Evolutionary conservation across 768 basidiomycete species (phyloP).

Genomic region (Lepiota subincarnata): DNA sequence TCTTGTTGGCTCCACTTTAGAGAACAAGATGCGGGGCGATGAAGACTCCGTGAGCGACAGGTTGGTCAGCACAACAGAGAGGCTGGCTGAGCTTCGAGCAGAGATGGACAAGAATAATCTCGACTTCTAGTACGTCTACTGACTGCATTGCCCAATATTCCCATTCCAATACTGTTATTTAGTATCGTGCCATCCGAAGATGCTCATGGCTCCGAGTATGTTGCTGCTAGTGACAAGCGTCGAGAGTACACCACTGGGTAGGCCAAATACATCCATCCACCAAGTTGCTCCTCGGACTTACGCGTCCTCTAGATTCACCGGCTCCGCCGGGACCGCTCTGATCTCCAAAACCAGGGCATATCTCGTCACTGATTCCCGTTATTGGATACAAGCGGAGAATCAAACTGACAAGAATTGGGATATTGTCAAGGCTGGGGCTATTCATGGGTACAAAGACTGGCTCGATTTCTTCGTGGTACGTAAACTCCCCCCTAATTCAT

Average conservation of each 20-base stretch:
- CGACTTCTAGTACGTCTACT: conserved; percentile 66
- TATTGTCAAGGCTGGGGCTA: conserved; percentile 52
- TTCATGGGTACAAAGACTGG: conserved; percentile 75
- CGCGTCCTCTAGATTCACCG: conserved; percentile 22
- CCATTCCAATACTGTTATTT: conserved; percentile 10
- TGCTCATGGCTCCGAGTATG: conserved; percentile 81
- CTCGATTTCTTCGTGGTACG: conserved; percentile 43
- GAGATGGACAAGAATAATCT: conserved; percentile 64
- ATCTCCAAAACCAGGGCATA: conserved; percentile 66
- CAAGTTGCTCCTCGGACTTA: conserved; percentile 3
- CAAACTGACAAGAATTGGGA: conserved; percentile 76
- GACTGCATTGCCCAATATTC: background rate
- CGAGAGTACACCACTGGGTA: conserved; percentile 76
- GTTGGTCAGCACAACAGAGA: conserved; percentile 37
- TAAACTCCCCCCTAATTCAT: conserved; percentile 7
- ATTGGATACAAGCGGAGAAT: conserved; percentile 74
- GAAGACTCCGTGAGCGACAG: conserved; percentile 51
- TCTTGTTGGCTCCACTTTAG: conserved; percentile 68
- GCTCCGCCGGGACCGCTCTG: conserved; percentile 66
- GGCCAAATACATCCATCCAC: conserved; percentile 22
- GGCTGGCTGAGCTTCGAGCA: conserved; percentile 58
- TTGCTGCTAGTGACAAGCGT: conserved; percentile 71
- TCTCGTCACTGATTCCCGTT: conserved; percentile 75
- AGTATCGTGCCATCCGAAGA: conserved; percentile 79
- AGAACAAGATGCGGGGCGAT: conserved; percentile 62